Evolutionary conservation across 805 yeast species (phyloP).

Genomic region (Debaryomyces tyrocola): DNA sequence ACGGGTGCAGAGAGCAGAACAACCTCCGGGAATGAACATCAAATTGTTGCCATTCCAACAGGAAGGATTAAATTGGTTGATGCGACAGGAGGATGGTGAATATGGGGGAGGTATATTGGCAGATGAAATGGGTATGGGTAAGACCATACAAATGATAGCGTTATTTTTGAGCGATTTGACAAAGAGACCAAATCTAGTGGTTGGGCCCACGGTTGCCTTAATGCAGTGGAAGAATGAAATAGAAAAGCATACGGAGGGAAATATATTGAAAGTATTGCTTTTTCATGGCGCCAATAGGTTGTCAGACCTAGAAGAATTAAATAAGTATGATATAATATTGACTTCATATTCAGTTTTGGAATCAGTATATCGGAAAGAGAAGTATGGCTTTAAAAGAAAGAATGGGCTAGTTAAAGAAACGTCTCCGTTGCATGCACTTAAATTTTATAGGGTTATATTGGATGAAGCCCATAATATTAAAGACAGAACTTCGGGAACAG

Average conservation of each 20-base stretch:
- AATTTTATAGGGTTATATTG: constrained; percentile 80
- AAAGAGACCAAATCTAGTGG: constrained; percentile 78
- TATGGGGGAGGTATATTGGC: constrained; percentile 92
- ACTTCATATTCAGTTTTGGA: constrained; percentile 94
- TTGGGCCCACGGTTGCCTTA: constrained; percentile 97
- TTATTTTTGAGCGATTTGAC: constrained; percentile 68
- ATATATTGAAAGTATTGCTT: constrained; percentile 62
- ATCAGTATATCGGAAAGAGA: constrained; percentile 79
- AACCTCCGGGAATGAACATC: constrained; percentile 77
- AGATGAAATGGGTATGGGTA: constrained; percentile 99
- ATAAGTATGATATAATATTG: constrained; percentile 71
- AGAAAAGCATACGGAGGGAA: constrained; percentile 71
- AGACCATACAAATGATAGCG: constrained; percentile 94
- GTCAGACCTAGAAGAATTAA: constrained; percentile 53
- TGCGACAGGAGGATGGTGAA: constrained; percentile 73
- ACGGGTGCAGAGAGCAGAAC: constrained; percentile 57
- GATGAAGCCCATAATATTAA: constrained; percentile 99
- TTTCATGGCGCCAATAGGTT: constrained; percentile 88
- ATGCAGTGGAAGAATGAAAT: constrained; percentile 98
- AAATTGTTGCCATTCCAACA: constrained; percentile 83
- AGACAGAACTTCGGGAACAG: constrained; percentile 90
- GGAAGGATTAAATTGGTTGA: constrained; percentile 91
- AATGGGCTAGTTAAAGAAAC: constrained; percentile 69
- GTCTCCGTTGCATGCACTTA: constrained; percentile 69
- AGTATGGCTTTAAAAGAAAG: constrained; percentile 78